Evolutionary conservation across 768 basidiomycete genomes (phyloP), one percentile per base, ranked within the genome.

Genomic region (Termitomyces sp.): DNA sequence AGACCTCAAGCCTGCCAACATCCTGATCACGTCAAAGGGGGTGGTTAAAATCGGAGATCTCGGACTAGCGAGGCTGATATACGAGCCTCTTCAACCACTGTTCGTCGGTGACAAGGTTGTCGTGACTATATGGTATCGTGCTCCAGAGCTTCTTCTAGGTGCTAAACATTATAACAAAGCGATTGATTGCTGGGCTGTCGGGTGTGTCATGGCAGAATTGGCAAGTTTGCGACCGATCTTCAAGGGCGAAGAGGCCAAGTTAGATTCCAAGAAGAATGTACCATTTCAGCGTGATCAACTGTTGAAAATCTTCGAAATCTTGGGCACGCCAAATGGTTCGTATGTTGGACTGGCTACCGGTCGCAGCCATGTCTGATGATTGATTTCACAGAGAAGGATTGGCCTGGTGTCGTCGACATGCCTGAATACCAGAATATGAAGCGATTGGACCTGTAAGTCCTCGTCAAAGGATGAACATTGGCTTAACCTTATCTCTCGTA

Each of bases 81-180:
- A 94, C 64, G 86, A 93, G 56, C 97, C 97, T 6, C 78, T 99
- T 2, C 94, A 97, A 60, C 88, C 90, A 1, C 76, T 99, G 2
- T 94, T 91, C 66, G 85, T 86, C 0, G 95, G 95, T 15, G 97
- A 99, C 73, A 98, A 98, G 64, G 95, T 99, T 25, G 97, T 98
- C 33, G 97, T 99, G 12, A 99, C 97, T 0, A 98, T 99, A 65
- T 98, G 97, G 97, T 99, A 99, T 68, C 90, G 97, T 50, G 93
- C 94, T 7, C 97, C 97, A 0, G 97, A 99, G 66, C 83, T 99
- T 3, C 80, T 99, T 10, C 80, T 99, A 73, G 96, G 97, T 25
- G 94, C 96, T 0, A 93, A 94, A 59, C 97, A 99, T 70, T 99
- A 99, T 69, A 96, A 97, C 60, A 94, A 92, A 62, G 91, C 95